phyloP scores from a whole-genome alignment of 768 basidiomycete species.

The Rhodotorula kratochvilovae region DNA sequence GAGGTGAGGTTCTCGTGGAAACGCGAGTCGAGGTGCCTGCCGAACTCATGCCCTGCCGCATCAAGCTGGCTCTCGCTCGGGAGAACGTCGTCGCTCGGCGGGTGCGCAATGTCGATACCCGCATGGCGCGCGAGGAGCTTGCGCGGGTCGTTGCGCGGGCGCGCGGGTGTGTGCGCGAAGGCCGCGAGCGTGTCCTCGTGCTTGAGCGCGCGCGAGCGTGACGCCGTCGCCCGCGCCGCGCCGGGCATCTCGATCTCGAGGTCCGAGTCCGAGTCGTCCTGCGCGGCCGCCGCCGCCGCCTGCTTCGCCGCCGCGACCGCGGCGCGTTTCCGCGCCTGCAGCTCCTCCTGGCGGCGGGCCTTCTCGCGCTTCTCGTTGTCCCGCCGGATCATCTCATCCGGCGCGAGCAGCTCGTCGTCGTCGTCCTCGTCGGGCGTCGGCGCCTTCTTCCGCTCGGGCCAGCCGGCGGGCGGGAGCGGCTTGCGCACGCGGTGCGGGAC shows the following conservation, averaged over 20 bases:
- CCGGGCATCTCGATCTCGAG: conserved; percentile 21
- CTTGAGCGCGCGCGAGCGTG: neutral
- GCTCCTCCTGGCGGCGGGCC: neutral
- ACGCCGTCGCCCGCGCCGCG: too few relatives aligned
- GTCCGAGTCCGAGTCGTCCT: conserved; percentile 26
- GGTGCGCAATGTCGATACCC: conserved; percentile 3
- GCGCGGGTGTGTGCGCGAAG: neutral
- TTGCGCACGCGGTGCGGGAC: neutral
- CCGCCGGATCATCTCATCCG: neutral
- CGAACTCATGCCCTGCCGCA: conserved; percentile 13
- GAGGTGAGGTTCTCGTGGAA: neutral
- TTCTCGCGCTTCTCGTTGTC: conserved; percentile 1
- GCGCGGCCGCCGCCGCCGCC: neutral
- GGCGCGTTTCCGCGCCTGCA: neutral
- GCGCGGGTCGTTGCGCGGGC: neutral
- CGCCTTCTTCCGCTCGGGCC: neutral
- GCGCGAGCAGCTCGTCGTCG: conserved; percentile 12
- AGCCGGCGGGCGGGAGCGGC: neutral
- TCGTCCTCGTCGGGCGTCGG: neutral
- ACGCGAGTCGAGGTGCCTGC: conserved; percentile 13
- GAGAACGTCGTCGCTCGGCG: conserved; percentile 3
- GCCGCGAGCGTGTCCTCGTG: neutral
- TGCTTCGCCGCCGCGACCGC: neutral
- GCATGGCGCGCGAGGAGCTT: neutral
- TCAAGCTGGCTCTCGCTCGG: conserved; percentile 31